Base-by-base conservation (phyloP, 352 stramenopile genomes). In the Phytopythium oedochilum region DNA sequence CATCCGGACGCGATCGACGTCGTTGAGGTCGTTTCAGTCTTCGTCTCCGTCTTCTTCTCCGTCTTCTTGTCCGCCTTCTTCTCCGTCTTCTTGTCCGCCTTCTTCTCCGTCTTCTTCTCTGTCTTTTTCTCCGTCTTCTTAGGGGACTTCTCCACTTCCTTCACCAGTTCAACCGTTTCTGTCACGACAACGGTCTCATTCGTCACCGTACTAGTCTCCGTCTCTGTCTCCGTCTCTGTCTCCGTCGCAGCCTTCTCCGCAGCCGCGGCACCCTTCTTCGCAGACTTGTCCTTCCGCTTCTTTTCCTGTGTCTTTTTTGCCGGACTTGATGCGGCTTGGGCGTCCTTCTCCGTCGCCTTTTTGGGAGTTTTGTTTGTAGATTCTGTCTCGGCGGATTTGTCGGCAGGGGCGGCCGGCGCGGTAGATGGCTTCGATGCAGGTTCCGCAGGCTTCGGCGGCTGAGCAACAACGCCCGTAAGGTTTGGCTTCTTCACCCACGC, bases 401-500 rank as follows among this genome's bases (percentile, higher is more conserved):
- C 49, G 8, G 22, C 23, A 18, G 15, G 57, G 14, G 32, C 18
- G 8, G 22, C 32, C 29, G 48, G 7, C 1, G 32, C 34, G 15
- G 32, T 12, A 34, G 48, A 2, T 23, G 32, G 35, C 49, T 46
- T 45, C 23, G 49, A 23, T 10, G 35, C 23, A 45, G 50, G 26
- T 39, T 73, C 56, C 5, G 60, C 55, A 25, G 61, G 59, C 55
- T 77, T 72, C 14, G 35, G 58, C 9, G 57, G 35, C 49, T 57
- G 75, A 32, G 70, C 55, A 14, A 58, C 66, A 25, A 66, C 45
- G 8, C 64, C 64, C 26, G 63, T 64, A 39, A 90, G 71, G 53
- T 85, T 88, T 22, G 80, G 73, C 61, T 85, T 86, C 66, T 90
- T 88, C 25, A 74, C 76, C 80, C 80, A 90, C 22, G 80, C 80